Conservation (phyloP, 73 alveolate species). For the Symbiodinium natans region DNA sequence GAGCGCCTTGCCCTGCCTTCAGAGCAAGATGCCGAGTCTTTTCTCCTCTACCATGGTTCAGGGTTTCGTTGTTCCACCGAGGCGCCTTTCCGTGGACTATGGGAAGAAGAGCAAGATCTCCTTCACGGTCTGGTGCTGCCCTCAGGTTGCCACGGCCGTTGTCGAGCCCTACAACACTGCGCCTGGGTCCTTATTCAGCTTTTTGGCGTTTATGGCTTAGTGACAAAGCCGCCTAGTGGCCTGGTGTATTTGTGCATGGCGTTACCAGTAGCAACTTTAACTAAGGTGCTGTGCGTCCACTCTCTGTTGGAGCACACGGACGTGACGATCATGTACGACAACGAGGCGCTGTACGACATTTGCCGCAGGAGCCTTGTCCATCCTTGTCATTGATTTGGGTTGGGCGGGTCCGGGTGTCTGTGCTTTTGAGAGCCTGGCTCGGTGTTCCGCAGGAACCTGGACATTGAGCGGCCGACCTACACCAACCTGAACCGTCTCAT, state of each 20-base stretch:
- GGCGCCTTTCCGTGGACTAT: conserved; percentile 98
- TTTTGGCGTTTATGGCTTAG: too few species aligned
- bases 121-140: conserved; percentile 97
- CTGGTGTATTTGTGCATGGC: neutral
- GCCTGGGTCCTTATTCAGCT: neutral
- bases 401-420: neutral
- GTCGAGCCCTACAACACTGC: conserved; percentile 97
- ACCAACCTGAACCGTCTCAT: conserved; percentile 97
- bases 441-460: conserved; percentile 95
- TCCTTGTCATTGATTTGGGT: too few species aligned
- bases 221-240: too few species aligned
- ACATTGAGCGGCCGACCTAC: conserved; percentile 98
- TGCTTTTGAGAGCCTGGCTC: neutral
- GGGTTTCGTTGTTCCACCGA: too few species aligned
- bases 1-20: too few species aligned
- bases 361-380: conserved; percentile 95
- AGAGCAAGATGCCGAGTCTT: too few species aligned
- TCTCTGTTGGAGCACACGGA: conserved; percentile 97
- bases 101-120: conserved; percentile 98
- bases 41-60: too few species aligned
- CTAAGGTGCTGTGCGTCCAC: conserved; percentile 95
- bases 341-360: conserved; percentile 98
- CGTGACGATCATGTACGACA: conserved; percentile 98
- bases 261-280: too few species aligned
- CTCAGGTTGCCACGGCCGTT: conserved; percentile 98